These are phyloP conservation scores for Colletotrichum liriopes DNA, from an alignment of 2,329 filamentous ascomycete species.

Conservation along the genomic window DNA sequence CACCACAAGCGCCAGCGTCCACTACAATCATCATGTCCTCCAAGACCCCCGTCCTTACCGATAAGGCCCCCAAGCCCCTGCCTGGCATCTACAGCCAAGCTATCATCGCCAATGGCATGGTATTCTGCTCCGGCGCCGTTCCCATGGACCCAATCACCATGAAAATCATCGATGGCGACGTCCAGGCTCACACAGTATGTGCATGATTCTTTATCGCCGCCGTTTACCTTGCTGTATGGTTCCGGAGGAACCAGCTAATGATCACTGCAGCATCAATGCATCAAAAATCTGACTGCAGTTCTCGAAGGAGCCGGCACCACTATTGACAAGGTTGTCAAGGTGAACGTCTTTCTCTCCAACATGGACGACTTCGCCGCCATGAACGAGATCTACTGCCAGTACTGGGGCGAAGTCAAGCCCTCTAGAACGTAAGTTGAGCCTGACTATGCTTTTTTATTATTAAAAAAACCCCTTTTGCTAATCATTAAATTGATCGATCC, in stretches of 20 bases:
- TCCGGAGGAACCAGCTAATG: neutral
- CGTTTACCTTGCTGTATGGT: neutral
- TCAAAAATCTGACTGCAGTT: slow-evolving; percentile 80
- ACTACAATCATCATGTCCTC: slow-evolving; percentile 37
- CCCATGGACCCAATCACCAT: slow-evolving; percentile 73
- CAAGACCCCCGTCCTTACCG: slow-evolving; percentile 56
- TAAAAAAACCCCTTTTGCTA: neutral
- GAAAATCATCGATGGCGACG: slow-evolving; percentile 74
- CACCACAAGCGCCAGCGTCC: too few relatives aligned
- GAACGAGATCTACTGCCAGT: slow-evolving; percentile 81
- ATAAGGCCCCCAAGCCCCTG: slow-evolving; percentile 59
- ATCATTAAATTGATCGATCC: neutral
- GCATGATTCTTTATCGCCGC: neutral
- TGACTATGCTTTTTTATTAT: accelerated
- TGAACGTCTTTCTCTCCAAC: slow-evolving; percentile 80
- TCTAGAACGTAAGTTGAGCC: slow-evolving; percentile 57
- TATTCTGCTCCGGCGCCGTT: slow-evolving; percentile 82
- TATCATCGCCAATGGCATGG: slow-evolving; percentile 76
- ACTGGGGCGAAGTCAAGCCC: slow-evolving; percentile 71
- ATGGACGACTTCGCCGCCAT: slow-evolving; percentile 84
- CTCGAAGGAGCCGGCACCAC: slow-evolving; percentile 77
- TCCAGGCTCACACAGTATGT: slow-evolving; percentile 74
- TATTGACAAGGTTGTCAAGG: slow-evolving; percentile 79
- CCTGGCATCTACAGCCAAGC: slow-evolving; percentile 65
- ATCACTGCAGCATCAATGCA: slow-evolving; percentile 68